Evolutionary conservation across 345 rosid genomes (phyloP), one percentile per base, ranked within the genome.

Genomic region (Kernera saxatilis): DNA sequence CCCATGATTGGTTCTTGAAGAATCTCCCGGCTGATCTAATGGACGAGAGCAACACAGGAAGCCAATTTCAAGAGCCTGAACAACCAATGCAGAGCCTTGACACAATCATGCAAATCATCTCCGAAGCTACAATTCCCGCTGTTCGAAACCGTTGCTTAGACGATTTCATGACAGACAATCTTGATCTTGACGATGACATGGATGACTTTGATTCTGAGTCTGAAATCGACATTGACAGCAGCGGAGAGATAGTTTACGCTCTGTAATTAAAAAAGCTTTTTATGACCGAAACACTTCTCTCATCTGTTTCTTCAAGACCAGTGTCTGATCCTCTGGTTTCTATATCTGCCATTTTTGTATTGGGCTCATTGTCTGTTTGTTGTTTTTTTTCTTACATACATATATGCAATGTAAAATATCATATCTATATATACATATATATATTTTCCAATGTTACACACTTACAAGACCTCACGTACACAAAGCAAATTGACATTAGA

Each of bases 161-260:
- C 82, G 87, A 65, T 43, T 85, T 72, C 70, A 76, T 94, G 79
- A 39, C 77, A 0, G 96, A 87, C 35, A 81, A 77, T 77, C 75
- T 88, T 46, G 96, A 89, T 75, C 82, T 84, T 70, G 99, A 91
- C 26, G 75, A 69, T 25, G 93, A 88, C 73, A 85, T 89, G 97
- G 96, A 94, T 6, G 97, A 89, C 75, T 57, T 85, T 8, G 99
- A 91, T 70, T 86, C 86, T 46, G 98, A 91, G 50, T 84, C 89
- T 3, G 99, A 94, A 40, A 88, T 88, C 22, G 99, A 91, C 63
- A 70, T 89, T 40, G 95, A 94, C 74, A 94, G 97, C 77, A 91
- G 99, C 2, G 97, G 97, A 54, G 96, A 94, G 82, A 87, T 94
- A 65, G 82, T 91, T 41, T 89, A 91, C 62, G 98, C 97, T 10